Conservation (phyloP, 2,329 filamentous ascomycete species). For the Pseudogymnoascus sp. region DNA sequence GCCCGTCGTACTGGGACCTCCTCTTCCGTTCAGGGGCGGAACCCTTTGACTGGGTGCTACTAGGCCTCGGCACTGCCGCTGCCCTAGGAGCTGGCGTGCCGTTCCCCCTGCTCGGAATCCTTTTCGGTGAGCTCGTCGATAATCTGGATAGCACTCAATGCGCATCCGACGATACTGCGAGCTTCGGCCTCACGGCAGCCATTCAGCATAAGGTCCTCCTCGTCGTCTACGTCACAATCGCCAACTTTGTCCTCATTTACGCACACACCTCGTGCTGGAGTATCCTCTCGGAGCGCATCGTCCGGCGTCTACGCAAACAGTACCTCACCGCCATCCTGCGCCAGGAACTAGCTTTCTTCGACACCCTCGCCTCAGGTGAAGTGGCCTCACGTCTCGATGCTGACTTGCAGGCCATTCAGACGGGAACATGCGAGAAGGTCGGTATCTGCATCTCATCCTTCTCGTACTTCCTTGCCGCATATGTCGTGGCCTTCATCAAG, state of each 20-base stretch:
- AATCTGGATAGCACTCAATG: conserved; percentile 36
- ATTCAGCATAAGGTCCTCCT: conserved; percentile 53
- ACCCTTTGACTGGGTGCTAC: conserved; percentile 27
- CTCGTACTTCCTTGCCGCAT: conserved; percentile 54
- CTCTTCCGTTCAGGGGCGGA: conserved; percentile 13
- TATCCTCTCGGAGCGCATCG: conserved; percentile 43
- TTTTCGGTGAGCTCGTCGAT: conserved; percentile 60
- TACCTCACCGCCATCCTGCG: conserved; percentile 43
- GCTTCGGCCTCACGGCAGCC: conserved; percentile 28
- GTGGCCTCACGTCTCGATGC: conserved; percentile 49
- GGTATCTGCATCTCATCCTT: conserved; percentile 49
- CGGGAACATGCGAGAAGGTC: conserved; percentile 55
- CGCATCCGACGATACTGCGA: conserved; percentile 21
- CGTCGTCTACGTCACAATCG: conserved; percentile 54
- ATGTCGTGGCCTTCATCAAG: conserved; percentile 53
- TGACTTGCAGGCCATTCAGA: conserved; percentile 52
- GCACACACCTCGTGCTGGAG: conserved; percentile 45
- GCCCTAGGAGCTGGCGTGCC: conserved; percentile 54
- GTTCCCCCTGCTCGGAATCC: conserved; percentile 57
- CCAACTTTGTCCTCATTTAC: conserved; percentile 45
- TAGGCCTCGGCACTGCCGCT: conserved; percentile 37
- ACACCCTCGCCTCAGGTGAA: conserved; percentile 48
- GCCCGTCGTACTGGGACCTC: conserved; percentile 2
- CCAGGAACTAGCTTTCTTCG: conserved; percentile 47
- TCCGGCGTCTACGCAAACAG: conserved; percentile 40